phyloP scores from a whole-genome alignment of 78 protist species.

The Dictyostelium brefeldianum region DNA sequence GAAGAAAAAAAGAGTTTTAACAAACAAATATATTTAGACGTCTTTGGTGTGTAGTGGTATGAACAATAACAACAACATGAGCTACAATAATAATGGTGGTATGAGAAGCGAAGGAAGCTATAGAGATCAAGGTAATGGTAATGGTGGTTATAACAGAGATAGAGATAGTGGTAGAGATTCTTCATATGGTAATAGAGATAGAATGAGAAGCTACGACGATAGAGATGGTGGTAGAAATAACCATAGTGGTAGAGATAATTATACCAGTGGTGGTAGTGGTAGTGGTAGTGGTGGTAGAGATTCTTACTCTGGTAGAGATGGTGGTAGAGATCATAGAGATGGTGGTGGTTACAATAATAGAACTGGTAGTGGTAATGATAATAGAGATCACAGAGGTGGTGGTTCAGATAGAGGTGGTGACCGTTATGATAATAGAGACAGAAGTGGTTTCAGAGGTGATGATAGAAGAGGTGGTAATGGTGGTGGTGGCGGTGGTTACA shows the following conservation, averaged over 20 bases:
- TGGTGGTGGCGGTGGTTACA: not conserved
- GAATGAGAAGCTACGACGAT: not conserved
- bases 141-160: conserved; percentile 1
- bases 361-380: not conserved
- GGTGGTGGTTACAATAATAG: not conserved
- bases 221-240: not conserved
- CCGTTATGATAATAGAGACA: not conserved
- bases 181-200: not conserved
- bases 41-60: not conserved
- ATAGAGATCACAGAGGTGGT: conserved; percentile 8
- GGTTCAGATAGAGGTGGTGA: conserved; percentile 14
- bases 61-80: conserved; percentile 4
- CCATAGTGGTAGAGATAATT: not conserved
- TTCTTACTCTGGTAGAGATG: not conserved
- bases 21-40: no score
- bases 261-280: not conserved
- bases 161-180: not conserved
- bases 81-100: not conserved
- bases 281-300: not conserved
- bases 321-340: not conserved
- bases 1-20: no score
- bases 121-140: not conserved
- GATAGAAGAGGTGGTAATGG: not conserved
- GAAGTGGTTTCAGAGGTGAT: not conserved
- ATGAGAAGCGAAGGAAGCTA: not conserved